Evolutionary conservation across 345 rosid genomes (phyloP), one percentile per base, ranked within the genome.

Genomic region (Hibiscus tridactylites): DNA sequence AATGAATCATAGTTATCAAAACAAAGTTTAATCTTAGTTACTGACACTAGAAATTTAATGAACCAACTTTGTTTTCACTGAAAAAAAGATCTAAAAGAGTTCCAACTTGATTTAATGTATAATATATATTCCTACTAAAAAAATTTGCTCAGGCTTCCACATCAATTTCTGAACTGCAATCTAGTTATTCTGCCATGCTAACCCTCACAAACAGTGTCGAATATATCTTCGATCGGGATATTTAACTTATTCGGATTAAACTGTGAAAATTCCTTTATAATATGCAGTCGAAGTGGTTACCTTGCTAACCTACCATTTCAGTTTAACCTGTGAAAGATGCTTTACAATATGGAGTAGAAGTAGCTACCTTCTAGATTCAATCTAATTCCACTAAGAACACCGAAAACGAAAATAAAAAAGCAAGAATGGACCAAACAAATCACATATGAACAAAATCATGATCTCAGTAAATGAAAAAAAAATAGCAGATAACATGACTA

Each of bases 401-500:
- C 35, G 24, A 46, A 65, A 46, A 12, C 0, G 13, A 35, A 35
- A 35, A 35, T 35, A 65, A 65, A 39, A 2, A 65, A 65, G 11
- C 33, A 3, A 37, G 57, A 66, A 39, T 70, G 53, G 31, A 70
- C 21, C 21, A 33, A 56, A 39, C 37, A 61, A 3, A 29, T 29
- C 15, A 61, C 6, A 17, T 61, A 49, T 61, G 49, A 29, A 54
- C 47, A 15, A 49, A 19, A 39, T 17, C 56, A 6, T 50, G 54
- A 54, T 49, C 68, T 71, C 24, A 47, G 28, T 9, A 47, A 65
- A 46, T 74, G 37, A 46, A 70, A 78, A 77, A 21, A 28, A 63
- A 58, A 42, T 26, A 59, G 60, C 44, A 69, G 69, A 73, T 8
- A 74, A 46, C 49, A 70, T 54, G 74, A 7, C 39, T 35, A 35